Percentiles rank a stretch among this genome's conserved stretches.
phyloP scores from a whole-genome alignment of 2,329 filamentous ascomycete genomes.

The Oidium heveae region DNA sequence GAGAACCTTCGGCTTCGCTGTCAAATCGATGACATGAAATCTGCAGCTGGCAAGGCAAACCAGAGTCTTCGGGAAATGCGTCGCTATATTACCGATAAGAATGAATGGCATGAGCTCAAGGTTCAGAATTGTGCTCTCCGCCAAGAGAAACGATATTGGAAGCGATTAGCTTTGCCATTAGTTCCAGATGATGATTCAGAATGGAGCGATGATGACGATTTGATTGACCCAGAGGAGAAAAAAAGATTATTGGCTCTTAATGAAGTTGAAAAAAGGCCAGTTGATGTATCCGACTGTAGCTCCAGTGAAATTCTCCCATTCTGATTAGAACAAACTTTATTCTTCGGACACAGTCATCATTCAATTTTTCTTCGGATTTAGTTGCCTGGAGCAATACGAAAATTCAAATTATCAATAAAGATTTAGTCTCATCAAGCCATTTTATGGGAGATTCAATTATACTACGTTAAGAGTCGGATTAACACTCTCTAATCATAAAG shows the following conservation, averaged over 20 bases:
- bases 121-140: slow-evolving; percentile 26
- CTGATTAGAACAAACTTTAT: no score
- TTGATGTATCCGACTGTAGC: no score
- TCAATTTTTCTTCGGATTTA: no score
- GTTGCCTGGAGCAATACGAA: no score
- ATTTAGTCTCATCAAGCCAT: no score
- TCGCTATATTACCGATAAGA: slow-evolving; percentile 28
- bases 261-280: no score
- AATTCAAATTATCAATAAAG: no score
- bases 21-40: slow-evolving; percentile 42
- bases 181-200: slow-evolving; percentile 29
- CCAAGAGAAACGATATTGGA: slow-evolving; percentile 40
- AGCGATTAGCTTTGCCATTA: slow-evolving; percentile 37
- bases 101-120: slow-evolving; percentile 25
- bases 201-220: slow-evolving; percentile 38
- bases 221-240: slow-evolving; percentile 36
- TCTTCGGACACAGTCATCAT: no score
- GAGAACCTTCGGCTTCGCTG: slow-evolving; percentile 37
- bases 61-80: slow-evolving; percentile 30
- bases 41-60: slow-evolving; percentile 31
- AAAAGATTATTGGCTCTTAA: slow-evolving; percentile 14
- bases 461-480: no score
- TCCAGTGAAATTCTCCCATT: no score
- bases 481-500: no score
- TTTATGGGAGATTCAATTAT: no score